phyloP scores from a whole-genome alignment of 768 basidiomycete genomes.

The Hebeloma cylindrosporum region DNA sequence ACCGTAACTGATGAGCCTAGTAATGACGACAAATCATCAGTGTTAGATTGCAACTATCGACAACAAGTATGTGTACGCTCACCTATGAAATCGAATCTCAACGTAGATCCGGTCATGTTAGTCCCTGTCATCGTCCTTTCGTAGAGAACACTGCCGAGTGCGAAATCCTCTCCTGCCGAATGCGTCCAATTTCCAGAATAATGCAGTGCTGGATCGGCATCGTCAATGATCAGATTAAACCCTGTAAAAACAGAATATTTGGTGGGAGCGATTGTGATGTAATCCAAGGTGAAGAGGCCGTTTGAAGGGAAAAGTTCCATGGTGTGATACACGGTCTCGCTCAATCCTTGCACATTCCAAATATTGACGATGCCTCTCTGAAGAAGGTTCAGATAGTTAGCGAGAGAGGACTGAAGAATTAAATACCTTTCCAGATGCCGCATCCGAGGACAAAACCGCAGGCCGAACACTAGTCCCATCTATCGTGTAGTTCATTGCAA shows the following conservation, averaged over 20 bases:
- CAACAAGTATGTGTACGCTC: neutral
- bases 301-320: slow-evolving; percentile 6
- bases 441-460: neutral
- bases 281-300: slow-evolving; percentile 12
- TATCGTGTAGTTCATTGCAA: slow-evolving; percentile 11
- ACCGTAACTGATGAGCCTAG: slow-evolving; percentile 19
- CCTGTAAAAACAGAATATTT: slow-evolving; percentile 2
- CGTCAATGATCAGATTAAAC: slow-evolving; percentile 11
- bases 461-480: slow-evolving; percentile 13
- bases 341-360: too few relatives aligned
- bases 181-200: slow-evolving; percentile 14
- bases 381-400: too few relatives aligned
- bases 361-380: too few relatives aligned
- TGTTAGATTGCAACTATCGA: neutral
- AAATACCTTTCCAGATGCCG: slow-evolving; percentile 11
- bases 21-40: neutral
- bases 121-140: slow-evolving; percentile 9
- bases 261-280: slow-evolving; percentile 8
- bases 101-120: slow-evolving; percentile 5
- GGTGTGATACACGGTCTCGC: slow-evolving; percentile 5
- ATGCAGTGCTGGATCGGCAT: slow-evolving; percentile 7
- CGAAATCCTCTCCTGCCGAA: slow-evolving; percentile 5
- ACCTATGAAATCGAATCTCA: slow-evolving; percentile 14
- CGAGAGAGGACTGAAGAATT: slow-evolving; percentile 8
- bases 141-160: slow-evolving; percentile 8